Percentiles rank a stretch among this genome's conserved stretches.
Evolutionary conservation across 2,329 filamentous ascomycete genomes (phyloP).

Genomic region (Penicillium sp.): DNA sequence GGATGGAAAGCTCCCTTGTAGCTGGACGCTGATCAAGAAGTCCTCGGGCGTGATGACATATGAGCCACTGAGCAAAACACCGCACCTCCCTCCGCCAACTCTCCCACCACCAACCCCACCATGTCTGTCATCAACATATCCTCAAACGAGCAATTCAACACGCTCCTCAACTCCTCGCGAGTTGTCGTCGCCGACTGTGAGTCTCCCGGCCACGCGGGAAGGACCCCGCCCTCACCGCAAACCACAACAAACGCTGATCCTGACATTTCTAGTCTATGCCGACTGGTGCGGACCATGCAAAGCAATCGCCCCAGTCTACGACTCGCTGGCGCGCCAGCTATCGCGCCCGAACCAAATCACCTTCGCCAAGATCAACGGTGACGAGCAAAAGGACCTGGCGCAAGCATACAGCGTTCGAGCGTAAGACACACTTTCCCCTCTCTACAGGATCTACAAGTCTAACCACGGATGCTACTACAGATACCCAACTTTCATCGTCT

Average conservation of each 20-base stretch:
- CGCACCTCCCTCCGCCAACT: slow-evolving; percentile 5
- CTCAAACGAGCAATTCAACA: slow-evolving; percentile 63
- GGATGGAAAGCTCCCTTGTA: not conserved
- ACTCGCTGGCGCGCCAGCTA: slow-evolving; percentile 66
- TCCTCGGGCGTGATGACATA: slow-evolving; percentile 31
- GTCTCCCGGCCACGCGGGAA: slow-evolving; percentile 34
- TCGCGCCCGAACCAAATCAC: slow-evolving; percentile 68
- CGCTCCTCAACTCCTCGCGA: slow-evolving; percentile 64
- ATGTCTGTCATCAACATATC: slow-evolving; percentile 52
- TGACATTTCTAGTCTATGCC: slow-evolving; percentile 64
- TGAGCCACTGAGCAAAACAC: slow-evolving; percentile 18
- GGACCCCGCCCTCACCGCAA: slow-evolving; percentile 11
- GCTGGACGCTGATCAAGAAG: not conserved
- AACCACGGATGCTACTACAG: slow-evolving; percentile 31
- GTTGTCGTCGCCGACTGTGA: slow-evolving; percentile 87
- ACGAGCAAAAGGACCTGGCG: slow-evolving; percentile 69
- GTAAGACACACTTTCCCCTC: slow-evolving; percentile 38
- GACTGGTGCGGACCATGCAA: slow-evolving; percentile 84
- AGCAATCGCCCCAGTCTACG: slow-evolving; percentile 75
- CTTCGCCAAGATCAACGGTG: slow-evolving; percentile 84
- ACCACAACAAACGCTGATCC: slow-evolving; percentile 8
- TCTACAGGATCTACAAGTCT: slow-evolving; percentile 1
- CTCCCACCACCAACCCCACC: slow-evolving; percentile 23
- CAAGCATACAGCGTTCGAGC: slow-evolving; percentile 67
- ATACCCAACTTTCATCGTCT: slow-evolving; percentile 82